Evolutionary conservation across 2,329 filamentous ascomycete species (phyloP).

Genomic region (Cryphonectria naterciae): DNA sequence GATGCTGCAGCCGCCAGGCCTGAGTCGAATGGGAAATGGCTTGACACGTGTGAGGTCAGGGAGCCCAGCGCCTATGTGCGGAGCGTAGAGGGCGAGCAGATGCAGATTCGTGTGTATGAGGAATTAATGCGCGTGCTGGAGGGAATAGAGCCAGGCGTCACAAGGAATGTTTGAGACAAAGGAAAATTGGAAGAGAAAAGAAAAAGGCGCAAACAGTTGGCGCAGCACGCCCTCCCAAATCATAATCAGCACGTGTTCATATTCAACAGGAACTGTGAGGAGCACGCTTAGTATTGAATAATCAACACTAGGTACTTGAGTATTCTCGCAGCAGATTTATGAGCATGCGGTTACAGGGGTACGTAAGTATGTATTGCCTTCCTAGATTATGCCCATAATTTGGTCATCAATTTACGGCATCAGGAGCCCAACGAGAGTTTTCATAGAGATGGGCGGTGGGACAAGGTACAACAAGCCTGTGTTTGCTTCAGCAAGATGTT

Average conservation of each 20-base stretch:
- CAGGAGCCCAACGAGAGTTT: no score
- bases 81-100: conserved; percentile 43
- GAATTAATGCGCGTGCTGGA: conserved; percentile 50
- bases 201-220: background rate
- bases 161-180: conserved; percentile 36
- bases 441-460: background rate
- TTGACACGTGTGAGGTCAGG: conserved; percentile 40
- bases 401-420: no score
- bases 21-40: conserved; percentile 47
- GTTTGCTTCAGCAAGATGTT: background rate
- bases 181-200: no score
- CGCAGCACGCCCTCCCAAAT: background rate
- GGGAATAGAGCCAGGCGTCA: conserved; percentile 45
- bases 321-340: no score
- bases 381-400: no score
- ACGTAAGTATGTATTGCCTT: no score
- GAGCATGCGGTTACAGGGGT: no score
- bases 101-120: conserved; percentile 44
- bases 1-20: conserved; percentile 42
- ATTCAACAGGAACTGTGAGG: no score
- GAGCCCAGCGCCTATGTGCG: conserved; percentile 39
- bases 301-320: no score
- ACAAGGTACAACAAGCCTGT: background rate
- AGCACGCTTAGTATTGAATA: no score
- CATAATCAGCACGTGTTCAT: no score